Base-by-base conservation (phyloP, 768 basidiomycete species). In the Tylopilus vinaceipallidus region DNA sequence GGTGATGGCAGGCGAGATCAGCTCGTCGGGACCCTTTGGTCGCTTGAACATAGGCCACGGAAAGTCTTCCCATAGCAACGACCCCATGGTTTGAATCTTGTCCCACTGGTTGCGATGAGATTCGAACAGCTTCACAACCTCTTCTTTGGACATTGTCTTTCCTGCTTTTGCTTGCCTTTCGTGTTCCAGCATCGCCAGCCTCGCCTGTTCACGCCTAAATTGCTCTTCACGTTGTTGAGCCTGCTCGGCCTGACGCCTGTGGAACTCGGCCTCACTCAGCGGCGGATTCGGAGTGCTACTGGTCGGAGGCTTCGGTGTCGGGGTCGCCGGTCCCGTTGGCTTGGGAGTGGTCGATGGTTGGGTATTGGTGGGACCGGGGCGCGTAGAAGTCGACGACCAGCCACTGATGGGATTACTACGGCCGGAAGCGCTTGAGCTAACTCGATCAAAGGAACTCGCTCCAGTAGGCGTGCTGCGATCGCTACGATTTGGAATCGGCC, bases 41-140 rank as follows among this genome's bases (percentile, higher is more conserved):
- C 71, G 66, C 62, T 75, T 80, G 63, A 83, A 71, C 72, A 82
- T 74, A 1, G 88, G 87, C 88, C 88, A 90, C 9, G 88, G 87
- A 59, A 90, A 83, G 58, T 78, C 75, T 26, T 75, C 72, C 87
- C 86, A 89, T 30, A 70, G 73, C 50, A 88, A 68, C 47, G 73
- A 71, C 36, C 65, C 65, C 49, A 64, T 33, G 12, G 56, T 60
- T 35, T 67, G 63, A 6, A 83, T 66, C 47, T 70, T 75, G 42
- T 68, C 67, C 86, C 87, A 88, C 43, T 78, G 78, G 34, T 72
- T 71, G 33, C 86, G 85, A 59, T 89, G 86, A 34, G 67, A 71
- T 38, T 81, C 81, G 57, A 82, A 83, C 6, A 83, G 56, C 52
- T 74, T 73, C 26, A 73, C 58, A 33, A 84, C 67, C 5, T 86